Conservation (phyloP, 2,329 filamentous ascomycete genomes). For the Aspergillus sp. region DNA sequence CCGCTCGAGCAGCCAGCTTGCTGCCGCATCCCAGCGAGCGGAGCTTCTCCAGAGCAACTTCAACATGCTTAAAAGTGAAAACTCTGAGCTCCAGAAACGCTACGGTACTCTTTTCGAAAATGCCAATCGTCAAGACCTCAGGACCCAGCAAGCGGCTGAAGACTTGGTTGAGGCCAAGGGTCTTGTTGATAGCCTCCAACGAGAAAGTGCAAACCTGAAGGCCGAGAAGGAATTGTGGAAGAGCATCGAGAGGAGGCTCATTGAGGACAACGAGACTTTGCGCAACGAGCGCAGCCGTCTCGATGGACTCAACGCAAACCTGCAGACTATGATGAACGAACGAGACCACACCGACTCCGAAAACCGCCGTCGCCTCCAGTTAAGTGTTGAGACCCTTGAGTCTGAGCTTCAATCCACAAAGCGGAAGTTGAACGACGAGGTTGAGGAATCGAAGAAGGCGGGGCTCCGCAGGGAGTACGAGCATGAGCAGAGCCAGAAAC, state of each 20-base stretch:
- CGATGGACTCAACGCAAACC: conserved; percentile 71
- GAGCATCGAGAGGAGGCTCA: conserved; percentile 80
- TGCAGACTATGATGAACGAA: conserved; percentile 88
- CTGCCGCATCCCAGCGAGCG: conserved; percentile 73
- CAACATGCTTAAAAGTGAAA: conserved; percentile 74
- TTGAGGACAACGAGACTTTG: conserved; percentile 78
- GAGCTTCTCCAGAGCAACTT: conserved; percentile 89
- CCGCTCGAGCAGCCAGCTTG: conserved; percentile 70
- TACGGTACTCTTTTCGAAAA: conserved; percentile 70
- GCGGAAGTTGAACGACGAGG: conserved; percentile 73
- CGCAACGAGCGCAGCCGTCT: conserved; percentile 78
- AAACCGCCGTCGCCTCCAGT: conserved; percentile 69
- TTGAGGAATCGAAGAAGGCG: conserved; percentile 77
- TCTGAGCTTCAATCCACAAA: conserved; percentile 70
- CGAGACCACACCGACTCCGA: conserved; percentile 80
- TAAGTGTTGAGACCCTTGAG: conserved; percentile 71
- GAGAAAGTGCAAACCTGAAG: conserved; percentile 86
- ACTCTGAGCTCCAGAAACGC: conserved; percentile 77
- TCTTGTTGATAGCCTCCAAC: conserved; percentile 76
- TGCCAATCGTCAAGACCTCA: conserved; percentile 81
- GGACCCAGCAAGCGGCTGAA: conserved; percentile 84
- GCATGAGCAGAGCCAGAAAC: conserved; percentile 75
- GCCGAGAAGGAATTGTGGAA: conserved; percentile 94
- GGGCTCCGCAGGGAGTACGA: conserved; percentile 85
- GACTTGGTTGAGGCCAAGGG: conserved; percentile 83